Base-by-base conservation (phyloP, 331 rosid species). In the Stylosanthes scabra region DNA sequence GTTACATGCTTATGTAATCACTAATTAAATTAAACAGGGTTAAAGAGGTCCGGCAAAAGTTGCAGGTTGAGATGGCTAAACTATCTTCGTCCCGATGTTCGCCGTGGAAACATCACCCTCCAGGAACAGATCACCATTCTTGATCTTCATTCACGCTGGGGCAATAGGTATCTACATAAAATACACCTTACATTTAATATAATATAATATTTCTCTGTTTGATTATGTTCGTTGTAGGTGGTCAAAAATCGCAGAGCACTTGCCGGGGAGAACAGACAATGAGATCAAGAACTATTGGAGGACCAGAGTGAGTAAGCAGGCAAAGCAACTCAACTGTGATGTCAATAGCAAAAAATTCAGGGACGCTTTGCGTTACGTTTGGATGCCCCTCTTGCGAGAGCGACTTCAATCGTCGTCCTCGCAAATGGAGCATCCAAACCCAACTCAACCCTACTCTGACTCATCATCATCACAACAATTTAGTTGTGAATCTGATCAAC, bases 241-340 rank as follows among this genome's bases (percentile, higher is more conserved):
- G 97, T 91, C 97, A 59, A 89, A 89, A 78, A 91, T 91, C 49
- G 97, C 97, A 4, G 83, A 88, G 61, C 84, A 52, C 44, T 75
- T 91, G 79, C 96, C 97, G 0, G 97, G 97, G 3, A 86, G 97
- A 72, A 89, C 97, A 3, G 97, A 91, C 72, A 91, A 91, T 45
- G 97, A 91, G 71, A 86, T 91, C 1, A 91, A 91, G 63, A 91
- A 91, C 59, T 91, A 87, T 58, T 91, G 97, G 97, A 89, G 97
- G 71, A 91, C 97, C 1, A 71, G 96, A 55, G 97, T 91, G 34
- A 84, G 84, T 66, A 91, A 89, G 90, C 96, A 86, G 54, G 97
- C 97, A 27, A 91, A 83, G 82, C 92, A 89, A 34, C 93, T 91
- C 83, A 89, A 84, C 9, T 91, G 91, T 74, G 96, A 89, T 67